These are phyloP conservation scores for Clarireedia monteithiana DNA, from an alignment of 2,329 filamentous ascomycete genomes.

Conservation along the genomic window DNA sequence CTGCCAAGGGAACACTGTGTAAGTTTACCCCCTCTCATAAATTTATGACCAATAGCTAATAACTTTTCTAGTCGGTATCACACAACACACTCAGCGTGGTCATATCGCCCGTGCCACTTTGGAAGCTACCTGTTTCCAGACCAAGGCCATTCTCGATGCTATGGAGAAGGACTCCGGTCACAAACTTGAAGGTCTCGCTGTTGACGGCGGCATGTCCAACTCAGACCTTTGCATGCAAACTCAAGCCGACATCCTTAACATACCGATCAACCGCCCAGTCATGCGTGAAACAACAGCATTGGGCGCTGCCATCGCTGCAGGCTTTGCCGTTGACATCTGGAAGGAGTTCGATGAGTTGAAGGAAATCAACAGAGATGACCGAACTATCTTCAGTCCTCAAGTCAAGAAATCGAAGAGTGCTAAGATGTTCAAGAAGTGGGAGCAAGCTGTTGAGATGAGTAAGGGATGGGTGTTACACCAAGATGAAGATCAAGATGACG, in stretches of 20 bases:
- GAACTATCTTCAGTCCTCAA: conserved; percentile 58
- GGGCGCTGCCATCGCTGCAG: conserved; percentile 81
- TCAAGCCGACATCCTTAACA: conserved; percentile 77
- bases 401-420: conserved; percentile 50
- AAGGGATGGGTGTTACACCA: conserved; percentile 51
- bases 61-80: conserved; percentile 57
- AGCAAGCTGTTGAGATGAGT: conserved; percentile 70
- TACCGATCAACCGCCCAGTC: conserved; percentile 72
- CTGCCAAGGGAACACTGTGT: conserved; percentile 73
- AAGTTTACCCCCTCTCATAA: conserved; percentile 1
- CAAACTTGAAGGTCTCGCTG: conserved; percentile 65
- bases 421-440: conserved; percentile 62
- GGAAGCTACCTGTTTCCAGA: conserved; percentile 88
- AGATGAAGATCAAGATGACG: conserved; percentile 5
- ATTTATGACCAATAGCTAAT: background rate
- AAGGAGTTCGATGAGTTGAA: conserved; percentile 64
- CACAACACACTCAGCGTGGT: conserved; percentile 74
- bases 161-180: conserved; percentile 84
- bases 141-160: conserved; percentile 81
- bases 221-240: conserved; percentile 85
- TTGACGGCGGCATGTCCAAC: conserved; percentile 85
- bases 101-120: conserved; percentile 86
- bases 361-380: conserved; percentile 61
- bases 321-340: conserved; percentile 77
- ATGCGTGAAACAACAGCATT: conserved; percentile 91